A percentile compares a stretch with the other conserved stretches of the same genome.
phyloP scores from a whole-genome alignment of 106 monocot species.

The Narthecium ossifragum region DNA sequence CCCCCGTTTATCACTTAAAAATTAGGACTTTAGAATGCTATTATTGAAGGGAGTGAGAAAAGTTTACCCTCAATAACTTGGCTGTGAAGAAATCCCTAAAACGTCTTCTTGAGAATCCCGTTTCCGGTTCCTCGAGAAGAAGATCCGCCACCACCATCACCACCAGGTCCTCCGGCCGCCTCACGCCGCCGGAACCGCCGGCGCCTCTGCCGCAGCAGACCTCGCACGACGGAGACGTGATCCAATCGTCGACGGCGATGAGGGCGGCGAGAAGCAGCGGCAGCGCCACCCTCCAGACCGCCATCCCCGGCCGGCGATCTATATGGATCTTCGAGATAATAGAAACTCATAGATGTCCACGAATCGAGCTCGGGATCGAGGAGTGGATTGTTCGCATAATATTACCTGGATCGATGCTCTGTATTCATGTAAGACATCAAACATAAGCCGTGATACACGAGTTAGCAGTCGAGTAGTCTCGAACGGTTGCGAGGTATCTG shows the following conservation, averaged over 20 bases:
- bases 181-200: neutral
- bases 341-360: neutral
- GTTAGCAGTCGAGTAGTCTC: too few relatives aligned
- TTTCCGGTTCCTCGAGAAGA: neutral
- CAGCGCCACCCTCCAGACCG: slow-evolving; percentile 12
- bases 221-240: neutral
- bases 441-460: too few relatives aligned
- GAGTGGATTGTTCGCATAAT: too few relatives aligned
- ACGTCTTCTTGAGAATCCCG: neutral
- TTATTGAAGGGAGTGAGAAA: too few relatives aligned
- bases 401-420: too few relatives aligned
- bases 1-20: too few relatives aligned
- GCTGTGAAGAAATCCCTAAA: slow-evolving; percentile 29
- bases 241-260: neutral
- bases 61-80: slow-evolving; percentile 47
- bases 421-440: too few relatives aligned
- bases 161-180: neutral
- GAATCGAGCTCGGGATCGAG: neutral
- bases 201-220: neutral
- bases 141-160: neutral
- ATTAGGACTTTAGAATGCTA: too few relatives aligned
- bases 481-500: too few relatives aligned
- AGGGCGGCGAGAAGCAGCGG: slow-evolving; percentile 2
- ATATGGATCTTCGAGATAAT: neutral
- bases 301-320: slow-evolving; percentile 12